Percentiles rank a stretch among this genome's conserved stretches.
These are phyloP conservation scores for Neopestalotiopsis rosae DNA, from an alignment of 2,329 filamentous ascomycete genomes.

Conservation along the genomic window DNA sequence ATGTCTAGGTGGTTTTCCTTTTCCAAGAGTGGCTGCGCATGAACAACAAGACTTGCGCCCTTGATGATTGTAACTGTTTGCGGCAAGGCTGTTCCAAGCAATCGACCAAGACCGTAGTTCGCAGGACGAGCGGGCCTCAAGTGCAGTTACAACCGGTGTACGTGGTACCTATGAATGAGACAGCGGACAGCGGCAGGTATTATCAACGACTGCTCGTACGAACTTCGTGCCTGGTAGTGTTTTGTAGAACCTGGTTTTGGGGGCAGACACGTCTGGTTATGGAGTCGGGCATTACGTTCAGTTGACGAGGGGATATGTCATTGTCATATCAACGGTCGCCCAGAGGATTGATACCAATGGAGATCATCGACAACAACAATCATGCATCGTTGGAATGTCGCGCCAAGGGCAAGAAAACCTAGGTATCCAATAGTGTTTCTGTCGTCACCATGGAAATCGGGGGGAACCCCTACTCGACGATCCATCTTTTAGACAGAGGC, in stretches of 20 bases:
- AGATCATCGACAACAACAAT: conserved; percentile 1
- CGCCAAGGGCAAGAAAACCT: conserved; percentile 4
- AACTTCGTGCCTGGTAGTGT: not conserved
- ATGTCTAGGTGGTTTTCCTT: not conserved
- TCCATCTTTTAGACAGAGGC: not conserved
- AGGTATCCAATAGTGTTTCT: not conserved
- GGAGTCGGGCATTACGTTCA: not conserved
- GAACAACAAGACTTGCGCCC: not conserved
- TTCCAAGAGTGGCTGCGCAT: not conserved
- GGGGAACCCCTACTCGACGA: conserved; percentile 2
- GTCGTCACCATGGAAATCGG: not conserved
- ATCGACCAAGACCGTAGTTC: not conserved
- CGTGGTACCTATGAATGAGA: not conserved
- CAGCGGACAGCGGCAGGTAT: too few relatives aligned
- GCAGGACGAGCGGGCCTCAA: not conserved
- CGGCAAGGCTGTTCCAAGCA: not conserved
- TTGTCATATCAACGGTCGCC: not conserved
- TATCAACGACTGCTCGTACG: not conserved
- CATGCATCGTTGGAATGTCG: not conserved
- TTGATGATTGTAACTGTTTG: not conserved
- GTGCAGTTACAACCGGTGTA: not conserved
- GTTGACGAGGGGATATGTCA: conserved; percentile 1
- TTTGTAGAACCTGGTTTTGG: not conserved
- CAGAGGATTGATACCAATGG: not conserved
- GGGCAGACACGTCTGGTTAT: not conserved